phyloP scores from a whole-genome alignment of 2,329 filamentous ascomycete species.

The Coleophoma crateriformis region DNA sequence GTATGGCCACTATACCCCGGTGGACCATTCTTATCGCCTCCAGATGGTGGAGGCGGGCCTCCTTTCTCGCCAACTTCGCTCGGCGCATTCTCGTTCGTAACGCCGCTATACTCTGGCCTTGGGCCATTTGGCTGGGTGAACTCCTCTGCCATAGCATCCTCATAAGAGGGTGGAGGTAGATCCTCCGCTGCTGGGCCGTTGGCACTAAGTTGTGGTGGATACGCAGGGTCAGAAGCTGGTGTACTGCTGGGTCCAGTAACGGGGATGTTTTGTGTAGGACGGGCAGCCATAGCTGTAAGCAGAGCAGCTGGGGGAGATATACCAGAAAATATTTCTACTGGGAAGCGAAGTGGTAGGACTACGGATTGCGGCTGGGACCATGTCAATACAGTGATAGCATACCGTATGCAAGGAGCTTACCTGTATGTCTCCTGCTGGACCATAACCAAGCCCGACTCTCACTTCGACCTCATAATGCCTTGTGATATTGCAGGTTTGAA shows the following conservation, averaged over 20 bases:
- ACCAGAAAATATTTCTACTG: conserved; percentile 79
- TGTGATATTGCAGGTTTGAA: conserved; percentile 81
- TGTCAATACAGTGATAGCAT: conserved; percentile 6
- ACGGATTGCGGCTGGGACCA: conserved; percentile 62
- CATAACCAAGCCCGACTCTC: conserved; percentile 72
- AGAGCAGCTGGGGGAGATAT: conserved; percentile 76
- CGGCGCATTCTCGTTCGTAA: conserved; percentile 55
- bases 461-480: conserved; percentile 81
- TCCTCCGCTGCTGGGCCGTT: conserved; percentile 44
- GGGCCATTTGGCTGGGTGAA: conserved; percentile 66
- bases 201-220: conserved; percentile 51
- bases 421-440: conserved; percentile 42
- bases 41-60: background rate
- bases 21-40: background rate
- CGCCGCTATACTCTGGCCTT: conserved; percentile 62
- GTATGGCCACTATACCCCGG: background rate
- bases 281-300: conserved; percentile 54
- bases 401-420: conserved; percentile 8
- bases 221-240: conserved; percentile 42
- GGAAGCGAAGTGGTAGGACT: conserved; percentile 72
- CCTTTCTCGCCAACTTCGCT: conserved; percentile 32
- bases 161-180: conserved; percentile 90
- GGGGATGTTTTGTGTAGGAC: conserved; percentile 18
- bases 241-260: conserved; percentile 14
- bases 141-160: conserved; percentile 81